Evolutionary conservation across 148 eudicot species (phyloP), one percentile per base, ranked within the genome.

Genomic region (Oxyria digyna): DNA sequence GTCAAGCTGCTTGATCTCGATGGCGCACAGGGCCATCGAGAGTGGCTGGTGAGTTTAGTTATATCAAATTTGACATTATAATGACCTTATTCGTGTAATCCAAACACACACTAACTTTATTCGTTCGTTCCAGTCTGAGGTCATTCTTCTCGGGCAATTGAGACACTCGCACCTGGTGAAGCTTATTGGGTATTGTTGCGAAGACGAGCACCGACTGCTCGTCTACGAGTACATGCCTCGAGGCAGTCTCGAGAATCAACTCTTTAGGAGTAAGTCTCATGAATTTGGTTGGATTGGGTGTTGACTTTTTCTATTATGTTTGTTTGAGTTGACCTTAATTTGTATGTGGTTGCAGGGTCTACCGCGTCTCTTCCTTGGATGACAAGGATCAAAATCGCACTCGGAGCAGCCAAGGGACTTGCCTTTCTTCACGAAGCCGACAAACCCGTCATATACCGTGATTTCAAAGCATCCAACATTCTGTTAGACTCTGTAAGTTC

Each of bases 321-420:
- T 35, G 38, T 35, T 35, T 35, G 38, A 43, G 49, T 1, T n/a
- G 50, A 14, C 1, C 41, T 38, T 8, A 10, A 38, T 38, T 38
- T 38, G 9, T 4, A 24, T 68, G 20, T 45, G 17, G 33, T 46
- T 83, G 24, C 84, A 94, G 99, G 92, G 72, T 90, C 63, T 76
- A 78, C 97, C 0, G 91, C 84, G 1, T 79, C 97, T 23, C 83
- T 95, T 24, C 97, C 99, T 42, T 95, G 99, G 99, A 71, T 85
- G 12, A 82, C 89, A 14, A 84, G 99, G 59, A 82, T 91, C 63
- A 94, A 94, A 72, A 94, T 94, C 9, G 99, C 97, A 13, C 74
- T 85, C 6, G 99, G 91, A 49, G 99, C 99, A 17, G 99, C 99
- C 27, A 88, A 91, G 72, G 99, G 99, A 8, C 87, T 94, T 5